These are phyloP conservation scores for Aurantiochytrium sp. DNA, from an alignment of 108 stramenopile genomes.

Conservation along the genomic window DNA sequence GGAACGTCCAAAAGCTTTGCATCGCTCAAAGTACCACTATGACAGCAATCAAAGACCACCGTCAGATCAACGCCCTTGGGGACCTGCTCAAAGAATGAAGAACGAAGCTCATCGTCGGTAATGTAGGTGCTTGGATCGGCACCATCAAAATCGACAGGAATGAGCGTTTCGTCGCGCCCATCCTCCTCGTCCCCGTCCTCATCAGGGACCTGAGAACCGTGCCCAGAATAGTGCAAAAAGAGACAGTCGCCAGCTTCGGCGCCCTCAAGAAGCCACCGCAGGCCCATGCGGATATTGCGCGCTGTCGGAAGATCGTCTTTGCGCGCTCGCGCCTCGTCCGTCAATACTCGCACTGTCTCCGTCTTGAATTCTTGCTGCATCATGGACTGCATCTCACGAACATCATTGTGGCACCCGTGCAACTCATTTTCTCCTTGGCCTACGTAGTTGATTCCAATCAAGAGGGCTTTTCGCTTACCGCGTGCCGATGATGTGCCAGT, in stretches of 20 bases:
- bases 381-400: slow-evolving; percentile 61
- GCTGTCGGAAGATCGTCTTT: slow-evolving; percentile 31
- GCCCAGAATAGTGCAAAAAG: slow-evolving; percentile 53
- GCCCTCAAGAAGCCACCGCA: slow-evolving; percentile 59
- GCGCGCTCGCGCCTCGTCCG: slow-evolving; percentile 65
- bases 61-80: slow-evolving; percentile 64
- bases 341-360: slow-evolving; percentile 67
- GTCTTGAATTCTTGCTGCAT: slow-evolving; percentile 67
- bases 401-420: slow-evolving; percentile 81
- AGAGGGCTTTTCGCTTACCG: slow-evolving; percentile 49
- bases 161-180: slow-evolving; percentile 69
- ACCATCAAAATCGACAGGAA: slow-evolving; percentile 72
- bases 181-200: slow-evolving; percentile 56
- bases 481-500: neutral
- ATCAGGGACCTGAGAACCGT: slow-evolving; percentile 62
- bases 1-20: neutral
- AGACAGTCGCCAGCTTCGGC: slow-evolving; percentile 59
- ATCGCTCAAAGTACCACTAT: slow-evolving; percentile 56
- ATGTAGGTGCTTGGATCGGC: slow-evolving; percentile 62
- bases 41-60: slow-evolving; percentile 71
- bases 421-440: slow-evolving; percentile 65
- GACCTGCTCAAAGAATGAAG: slow-evolving; percentile 64
- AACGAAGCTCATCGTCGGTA: slow-evolving; percentile 69
- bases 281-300: slow-evolving; percentile 63
- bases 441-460: slow-evolving; percentile 84